A percentile compares a stretch with the other conserved stretches of the same genome.
These are phyloP conservation scores for Russula dissimulans DNA, from an alignment of 768 basidiomycete genomes.

Conservation along the genomic window DNA sequence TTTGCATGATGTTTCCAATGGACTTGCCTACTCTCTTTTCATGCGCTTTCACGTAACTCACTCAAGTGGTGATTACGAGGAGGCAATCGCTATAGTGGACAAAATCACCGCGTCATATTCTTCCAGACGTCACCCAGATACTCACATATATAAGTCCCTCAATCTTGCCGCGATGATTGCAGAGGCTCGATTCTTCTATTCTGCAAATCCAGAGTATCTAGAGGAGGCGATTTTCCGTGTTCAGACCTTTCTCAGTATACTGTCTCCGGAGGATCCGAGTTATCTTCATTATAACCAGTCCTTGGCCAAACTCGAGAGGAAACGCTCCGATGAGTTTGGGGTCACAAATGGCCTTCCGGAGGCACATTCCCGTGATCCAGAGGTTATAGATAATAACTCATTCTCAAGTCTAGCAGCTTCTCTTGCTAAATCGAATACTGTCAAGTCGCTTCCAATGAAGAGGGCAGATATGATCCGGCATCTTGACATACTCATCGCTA, in stretches of 20 bases:
- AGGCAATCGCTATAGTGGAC: not conserved
- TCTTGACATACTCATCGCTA: not conserved
- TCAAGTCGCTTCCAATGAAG: not conserved
- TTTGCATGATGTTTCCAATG: not conserved
- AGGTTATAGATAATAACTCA: not conserved
- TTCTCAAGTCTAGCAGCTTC: not conserved
- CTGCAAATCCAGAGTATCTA: not conserved
- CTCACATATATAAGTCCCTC: not conserved
- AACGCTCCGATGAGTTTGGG: not conserved
- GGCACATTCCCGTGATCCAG: not conserved
- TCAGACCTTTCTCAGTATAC: not conserved
- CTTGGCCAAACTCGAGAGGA: not conserved
- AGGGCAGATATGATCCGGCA: not conserved
- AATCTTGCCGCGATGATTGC: not conserved
- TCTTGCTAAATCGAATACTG: not conserved
- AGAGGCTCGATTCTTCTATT: not conserved
- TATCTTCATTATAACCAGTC: no score
- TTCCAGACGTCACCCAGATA: no score
- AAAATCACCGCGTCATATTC: not conserved
- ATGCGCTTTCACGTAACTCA: not conserved
- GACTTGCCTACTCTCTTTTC: not conserved
- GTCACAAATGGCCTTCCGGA: not conserved
- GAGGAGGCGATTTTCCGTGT: not conserved
- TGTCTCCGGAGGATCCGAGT: not conserved
- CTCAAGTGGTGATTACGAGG: not conserved